Conservation (phyloP, 768 basidiomycete species). For the Macrolepiota albuminosa region DNA sequence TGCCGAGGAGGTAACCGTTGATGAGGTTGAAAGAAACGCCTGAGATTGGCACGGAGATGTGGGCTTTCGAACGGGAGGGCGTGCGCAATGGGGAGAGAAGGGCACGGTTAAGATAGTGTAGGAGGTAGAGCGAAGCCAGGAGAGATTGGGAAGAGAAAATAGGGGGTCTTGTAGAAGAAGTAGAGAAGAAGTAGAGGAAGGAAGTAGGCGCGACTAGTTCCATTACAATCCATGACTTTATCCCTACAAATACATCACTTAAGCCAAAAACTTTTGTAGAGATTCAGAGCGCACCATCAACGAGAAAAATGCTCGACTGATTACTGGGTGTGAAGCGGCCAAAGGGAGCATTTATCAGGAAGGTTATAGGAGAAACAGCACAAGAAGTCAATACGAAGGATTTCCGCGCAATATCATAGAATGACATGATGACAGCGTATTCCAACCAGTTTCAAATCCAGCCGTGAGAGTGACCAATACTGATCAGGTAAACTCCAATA, state of each 20-base stretch:
- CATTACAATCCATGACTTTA: constrained; percentile 73
- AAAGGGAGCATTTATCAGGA: constrained; percentile 53
- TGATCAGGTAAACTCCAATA: no score
- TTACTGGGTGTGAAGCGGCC: constrained; percentile 63
- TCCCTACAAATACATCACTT: constrained; percentile 7
- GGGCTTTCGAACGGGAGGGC: constrained; percentile 71
- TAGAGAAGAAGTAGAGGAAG: constrained; percentile 47
- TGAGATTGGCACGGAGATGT: constrained; percentile 55
- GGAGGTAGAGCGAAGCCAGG: constrained; percentile 54
- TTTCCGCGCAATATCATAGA: constrained; percentile 12
- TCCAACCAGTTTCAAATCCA: neutral
- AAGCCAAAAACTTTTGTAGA: constrained; percentile 4
- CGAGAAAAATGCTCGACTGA: constrained; percentile 35
- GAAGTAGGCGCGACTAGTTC: constrained; percentile 58
- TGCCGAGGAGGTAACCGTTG: constrained; percentile 69
- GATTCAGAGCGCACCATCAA: constrained; percentile 46
- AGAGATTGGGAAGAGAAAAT: constrained; percentile 40
- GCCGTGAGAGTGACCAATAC: neutral
- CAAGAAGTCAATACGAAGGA: constrained; percentile 7
- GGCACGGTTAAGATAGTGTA: constrained; percentile 80
- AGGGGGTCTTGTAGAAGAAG: constrained; percentile 34
- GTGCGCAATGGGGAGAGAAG: constrained; percentile 71
- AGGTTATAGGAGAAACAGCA: neutral
- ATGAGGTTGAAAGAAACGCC: constrained; percentile 63
- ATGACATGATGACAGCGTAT: neutral